These are phyloP conservation scores for Stipa capillata DNA, from an alignment of 176 grass and related monocot genomes.

Conservation along the genomic window DNA sequence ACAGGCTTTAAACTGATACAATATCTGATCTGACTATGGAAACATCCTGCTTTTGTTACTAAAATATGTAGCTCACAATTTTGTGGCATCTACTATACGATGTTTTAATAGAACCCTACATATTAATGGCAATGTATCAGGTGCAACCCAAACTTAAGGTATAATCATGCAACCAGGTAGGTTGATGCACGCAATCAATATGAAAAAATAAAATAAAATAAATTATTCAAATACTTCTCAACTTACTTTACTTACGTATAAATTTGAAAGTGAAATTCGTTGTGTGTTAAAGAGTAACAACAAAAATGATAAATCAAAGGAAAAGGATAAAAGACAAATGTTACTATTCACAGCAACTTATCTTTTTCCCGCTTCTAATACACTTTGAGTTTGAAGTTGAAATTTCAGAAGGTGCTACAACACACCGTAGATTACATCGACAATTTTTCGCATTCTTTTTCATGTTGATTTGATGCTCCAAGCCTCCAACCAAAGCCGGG, in stretches of 20 bases:
- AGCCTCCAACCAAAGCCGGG: neutral
- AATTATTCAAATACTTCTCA: neutral
- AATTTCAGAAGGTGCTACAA: neutral
- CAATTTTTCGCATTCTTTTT: neutral
- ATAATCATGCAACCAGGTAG: neutral
- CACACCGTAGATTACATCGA: neutral
- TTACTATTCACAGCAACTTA: neutral
- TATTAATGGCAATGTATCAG: neutral
- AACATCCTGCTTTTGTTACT: constrained; percentile 10
- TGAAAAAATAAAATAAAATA: neutral
- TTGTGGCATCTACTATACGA: neutral
- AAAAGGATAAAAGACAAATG: too few species aligned
- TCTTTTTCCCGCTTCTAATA: neutral
- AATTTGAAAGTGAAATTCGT: neutral
- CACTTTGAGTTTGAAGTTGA: neutral
- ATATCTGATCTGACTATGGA: neutral
- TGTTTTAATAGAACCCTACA: neutral
- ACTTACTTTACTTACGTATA: neutral
- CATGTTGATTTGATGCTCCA: neutral
- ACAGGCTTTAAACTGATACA: neutral
- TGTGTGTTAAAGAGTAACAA: neutral
- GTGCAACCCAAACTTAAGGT: neutral
- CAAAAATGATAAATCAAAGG: neutral
- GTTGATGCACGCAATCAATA: neutral
- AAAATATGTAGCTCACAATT: neutral